These are phyloP conservation scores for Fraxinus platypoda DNA, from an alignment of 305 asterid genomes.

Conservation along the genomic window DNA sequence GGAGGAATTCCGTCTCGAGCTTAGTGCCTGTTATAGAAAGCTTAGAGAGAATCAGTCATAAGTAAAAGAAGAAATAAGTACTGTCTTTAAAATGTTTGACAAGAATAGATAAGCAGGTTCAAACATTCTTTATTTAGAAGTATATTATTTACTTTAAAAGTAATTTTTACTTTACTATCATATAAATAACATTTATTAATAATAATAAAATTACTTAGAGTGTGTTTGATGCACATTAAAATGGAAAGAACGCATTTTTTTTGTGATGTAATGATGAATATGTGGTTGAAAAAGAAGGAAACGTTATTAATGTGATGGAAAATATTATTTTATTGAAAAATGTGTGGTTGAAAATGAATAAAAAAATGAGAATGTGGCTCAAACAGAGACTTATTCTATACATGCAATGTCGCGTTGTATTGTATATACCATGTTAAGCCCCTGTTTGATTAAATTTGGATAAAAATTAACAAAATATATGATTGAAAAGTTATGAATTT, in stretches of 20 bases:
- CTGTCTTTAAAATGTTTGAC: neutral
- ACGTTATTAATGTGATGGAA: too few species aligned
- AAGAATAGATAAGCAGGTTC: neutral
- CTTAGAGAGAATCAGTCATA: neutral
- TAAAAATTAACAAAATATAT: too few species aligned
- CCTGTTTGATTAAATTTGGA: neutral
- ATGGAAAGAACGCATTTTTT: too few species aligned
- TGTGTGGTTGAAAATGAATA: too few species aligned
- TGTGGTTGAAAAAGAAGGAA: too few species aligned
- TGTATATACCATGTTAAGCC: neutral
- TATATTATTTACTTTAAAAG: too few species aligned
- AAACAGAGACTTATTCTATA: neutral
- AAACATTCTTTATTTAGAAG: neutral
- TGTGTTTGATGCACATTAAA: too few species aligned
- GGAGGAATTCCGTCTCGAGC: neutral
- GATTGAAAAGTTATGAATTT: too few species aligned
- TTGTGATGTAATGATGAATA: too few species aligned
- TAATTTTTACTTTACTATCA: neutral
- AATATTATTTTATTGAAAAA: too few species aligned
- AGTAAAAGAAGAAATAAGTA: neutral
- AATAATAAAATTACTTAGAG: too few species aligned
- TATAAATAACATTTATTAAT: neutral
- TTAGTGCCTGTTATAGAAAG: neutral
- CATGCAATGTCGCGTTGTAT: neutral
- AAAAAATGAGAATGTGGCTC: too few species aligned